These are phyloP conservation scores for Filobasidium floriforme DNA, from an alignment of 768 basidiomycete species.

Conservation along the genomic window DNA sequence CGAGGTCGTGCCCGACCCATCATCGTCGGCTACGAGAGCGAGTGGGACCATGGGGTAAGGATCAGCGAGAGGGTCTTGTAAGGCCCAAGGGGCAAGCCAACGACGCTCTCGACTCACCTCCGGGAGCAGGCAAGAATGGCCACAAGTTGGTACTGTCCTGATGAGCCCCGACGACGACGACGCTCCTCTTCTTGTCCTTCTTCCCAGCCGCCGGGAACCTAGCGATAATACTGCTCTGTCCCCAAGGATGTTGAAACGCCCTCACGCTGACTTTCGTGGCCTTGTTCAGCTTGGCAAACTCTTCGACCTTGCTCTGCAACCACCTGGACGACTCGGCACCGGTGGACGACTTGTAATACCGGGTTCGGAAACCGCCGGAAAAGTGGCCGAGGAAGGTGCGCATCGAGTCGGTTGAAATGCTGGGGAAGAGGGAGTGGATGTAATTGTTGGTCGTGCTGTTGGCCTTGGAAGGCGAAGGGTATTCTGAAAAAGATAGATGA, in stretches of 20 bases:
- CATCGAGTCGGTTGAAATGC: conserved; percentile 36
- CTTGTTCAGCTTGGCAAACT: conserved; percentile 29
- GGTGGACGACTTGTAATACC: conserved; percentile 47
- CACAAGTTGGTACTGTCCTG: conserved; percentile 47
- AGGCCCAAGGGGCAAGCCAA: neutral
- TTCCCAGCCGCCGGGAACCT: conserved; percentile 26
- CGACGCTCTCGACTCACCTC: conserved; percentile 13
- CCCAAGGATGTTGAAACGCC: conserved; percentile 75
- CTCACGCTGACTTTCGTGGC: conserved; percentile 53
- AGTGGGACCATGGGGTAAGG: neutral
- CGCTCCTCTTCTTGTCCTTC: conserved; percentile 25
- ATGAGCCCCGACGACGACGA: conserved; percentile 46
- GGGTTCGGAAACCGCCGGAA: conserved; percentile 37
- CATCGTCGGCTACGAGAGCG: conserved; percentile 44
- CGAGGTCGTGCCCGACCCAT: conserved; percentile 44
- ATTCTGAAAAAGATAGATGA: conserved; percentile 50
- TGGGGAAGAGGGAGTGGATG: conserved; percentile 21
- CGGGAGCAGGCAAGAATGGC: conserved; percentile 40
- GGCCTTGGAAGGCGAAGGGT: conserved; percentile 34
- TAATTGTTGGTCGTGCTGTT: conserved; percentile 31
- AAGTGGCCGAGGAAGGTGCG: conserved; percentile 33
- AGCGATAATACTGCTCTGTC: conserved; percentile 59
- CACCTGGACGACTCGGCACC: conserved; percentile 46
- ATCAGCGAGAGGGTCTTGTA: neutral
- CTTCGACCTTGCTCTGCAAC: conserved; percentile 41